Evolutionary conservation across 2,329 filamentous ascomycete genomes (phyloP), one percentile per base, ranked within the genome.

Genomic region (Lachnellula willkommii): DNA sequence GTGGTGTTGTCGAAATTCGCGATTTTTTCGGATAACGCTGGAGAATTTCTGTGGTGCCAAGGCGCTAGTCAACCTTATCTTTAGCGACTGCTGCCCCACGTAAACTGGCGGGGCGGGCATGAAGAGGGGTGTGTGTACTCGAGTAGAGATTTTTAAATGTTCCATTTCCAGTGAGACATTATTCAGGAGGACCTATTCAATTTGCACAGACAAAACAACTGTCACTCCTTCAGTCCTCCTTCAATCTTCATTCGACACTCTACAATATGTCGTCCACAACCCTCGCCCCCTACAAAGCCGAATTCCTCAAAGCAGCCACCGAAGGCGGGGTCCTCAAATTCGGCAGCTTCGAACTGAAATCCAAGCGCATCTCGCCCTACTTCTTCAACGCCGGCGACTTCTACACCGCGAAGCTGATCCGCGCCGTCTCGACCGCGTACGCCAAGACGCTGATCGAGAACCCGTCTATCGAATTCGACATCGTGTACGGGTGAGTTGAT

Each of bases 311-410:
- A 68, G 81, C 87, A 56, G 82, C 87, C 68, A 79, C 92, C 63
- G 73, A 77, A 22, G 84, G 85, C 66, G 80, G 81, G 60, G 85
- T 89, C 66, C 82, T 94, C 64, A 88, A 85, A 68, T 94, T 94
- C 71, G 90, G 90, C 72, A 84, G 80, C 70, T 94, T 90, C 76
- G 89, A 87, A 66, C 84, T 99, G 70, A 99, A 99, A 77, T 96
- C 92, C 53, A 89, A 90, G 74, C 89, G 93, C 68, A 79, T 79
- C 39, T 96, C 91, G 12, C 94, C 94, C 43, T 97, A 97, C 81
- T 97, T 97, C 79, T 95, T 97, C 84, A 96, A 96, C 74, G 91
- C 92, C 47, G 91, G 92, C 58, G 84, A 89, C 67, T 95, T 97
- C 75, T 90, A 94, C 79, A 86, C 85, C 52, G 88, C 87, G 22